Conservation (phyloP, 2,329 filamentous ascomycete species). For the Aspergillus awamori region DNA sequence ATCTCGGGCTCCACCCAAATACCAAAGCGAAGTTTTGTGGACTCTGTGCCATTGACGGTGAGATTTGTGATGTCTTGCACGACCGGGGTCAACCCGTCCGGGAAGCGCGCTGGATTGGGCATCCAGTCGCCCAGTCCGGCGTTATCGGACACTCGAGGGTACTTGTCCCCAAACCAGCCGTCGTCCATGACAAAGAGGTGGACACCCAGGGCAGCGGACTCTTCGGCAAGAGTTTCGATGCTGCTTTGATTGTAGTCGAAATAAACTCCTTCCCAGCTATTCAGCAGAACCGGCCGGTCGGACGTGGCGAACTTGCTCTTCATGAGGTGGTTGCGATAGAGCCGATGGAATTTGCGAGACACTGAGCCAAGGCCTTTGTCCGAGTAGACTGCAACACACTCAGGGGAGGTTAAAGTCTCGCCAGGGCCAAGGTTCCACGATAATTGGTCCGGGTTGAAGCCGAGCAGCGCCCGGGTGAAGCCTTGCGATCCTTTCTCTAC, state of each 20-base stretch:
- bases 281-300: constrained; percentile 60
- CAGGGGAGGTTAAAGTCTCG: constrained; percentile 62
- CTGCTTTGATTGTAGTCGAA: constrained; percentile 62
- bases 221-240: constrained; percentile 58
- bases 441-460: constrained; percentile 63
- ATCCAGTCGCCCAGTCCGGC: constrained; percentile 67
- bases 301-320: constrained; percentile 57
- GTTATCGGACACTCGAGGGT: constrained; percentile 61
- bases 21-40: constrained; percentile 58
- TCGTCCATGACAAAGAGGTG: constrained; percentile 68
- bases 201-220: constrained; percentile 62
- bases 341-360: constrained; percentile 63
- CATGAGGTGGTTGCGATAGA: constrained; percentile 65
- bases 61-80: constrained; percentile 57
- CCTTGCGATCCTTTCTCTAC: constrained; percentile 66
- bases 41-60: constrained; percentile 50
- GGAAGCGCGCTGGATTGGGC: constrained; percentile 62
- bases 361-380: constrained; percentile 62
- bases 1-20: constrained; percentile 71
- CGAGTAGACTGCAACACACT: constrained; percentile 66
- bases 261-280: constrained; percentile 67
- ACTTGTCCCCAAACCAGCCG: constrained; percentile 68
- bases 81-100: constrained; percentile 57
- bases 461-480: constrained; percentile 61
- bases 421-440: constrained; percentile 61